Base-by-base conservation (phyloP, 176 grass and related monocot species). In the Leersia perrieri region DNA sequence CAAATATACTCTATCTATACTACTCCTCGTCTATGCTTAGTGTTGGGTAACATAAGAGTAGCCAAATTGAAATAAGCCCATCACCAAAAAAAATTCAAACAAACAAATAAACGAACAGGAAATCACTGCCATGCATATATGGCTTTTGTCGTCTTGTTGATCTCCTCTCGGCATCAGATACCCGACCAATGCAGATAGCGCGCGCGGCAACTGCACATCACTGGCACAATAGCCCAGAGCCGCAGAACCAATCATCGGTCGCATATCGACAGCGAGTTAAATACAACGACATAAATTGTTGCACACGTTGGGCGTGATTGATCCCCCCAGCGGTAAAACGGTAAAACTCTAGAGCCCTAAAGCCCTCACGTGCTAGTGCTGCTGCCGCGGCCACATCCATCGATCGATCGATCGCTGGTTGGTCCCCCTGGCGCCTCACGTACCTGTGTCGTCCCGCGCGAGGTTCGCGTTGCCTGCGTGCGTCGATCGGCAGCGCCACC, bases 291-390 rank as follows among this genome's bases (percentile, higher is more conserved):
- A 88, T 83, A 78, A 83, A 88, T 88, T 57, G 66, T 60, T 27
- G 86, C 86, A 88, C 86, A 58, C 86, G 60, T 34, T 8, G 66
- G 67, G 86, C 80, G 86, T 85, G 83, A 85, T 20, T 22, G 49
- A n/a, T 53, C 20, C 47, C 49, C 49, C 49, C 20, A 20, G 49
- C 49, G 49, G 49, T 53, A 53, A 53, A 53, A 53, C 49, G 49
- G 49, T 53, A 53, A 53, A 53, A 53, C 49, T 5, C 49, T 53
- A 8, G 49, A 53, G 49, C 18, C n/a, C n/a, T n/a, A n/a, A n/a
- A n/a, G n/a, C n/a, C n/a, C 16, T 53, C 49, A 53, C 49, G 49
- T 53, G 49, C 49, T 53, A 22, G 7, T 53, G 18, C 49, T 15
- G 49, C 49, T 53, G 49, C 49, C 5, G 49, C 49, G 16, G 11